Evolutionary conservation across 139 green algal genomes (phyloP), one percentile per base, ranked within the genome.

Genomic region (Choricystis sp.): DNA sequence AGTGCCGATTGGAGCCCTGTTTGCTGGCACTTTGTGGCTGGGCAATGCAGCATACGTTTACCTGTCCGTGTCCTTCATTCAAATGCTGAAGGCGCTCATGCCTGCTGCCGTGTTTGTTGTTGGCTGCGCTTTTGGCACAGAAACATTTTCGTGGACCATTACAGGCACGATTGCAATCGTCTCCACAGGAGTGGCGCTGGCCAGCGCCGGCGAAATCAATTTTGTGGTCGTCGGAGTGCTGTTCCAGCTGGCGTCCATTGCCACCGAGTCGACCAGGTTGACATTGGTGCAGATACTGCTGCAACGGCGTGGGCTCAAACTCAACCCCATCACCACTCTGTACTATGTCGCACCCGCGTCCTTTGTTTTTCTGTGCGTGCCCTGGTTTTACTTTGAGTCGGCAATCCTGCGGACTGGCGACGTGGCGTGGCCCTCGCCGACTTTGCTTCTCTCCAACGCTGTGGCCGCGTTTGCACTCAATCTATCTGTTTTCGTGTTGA

Each of bases 31-130:
- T 57, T 76, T 98, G 24, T 98, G 92, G 92, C 81, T 97, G 24
- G 86, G 78, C 64, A 98, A 98, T 76, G 88, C 86, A 0, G 77
- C 92, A 1, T 98, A 98, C 85, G 75, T 98, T 2, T 95, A 98
- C 75, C 80, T 98, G 28, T 88, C 75, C 3, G 89, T 98, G 0
- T 92, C 91, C 19, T 98, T 97, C 79, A 96, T 98, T 48, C 92
- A 98, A 69, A 98, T 98, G 92, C 82, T 92, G 48, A 98, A 98
- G 74, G 85, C 80, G 19, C 66, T 84, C 19, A 87, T 83, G 76
- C 79, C 82, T 5, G 76, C 73, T 22, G 63, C 70, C 19, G 68
- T 73, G 21, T 72, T 69, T 40, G 62, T 31, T 16, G 63, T 79
- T 19, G 66, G 73, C 26, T 73, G 60, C 75, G 28, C 80, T n/a